Percentiles rank a stretch among this genome's conserved stretches.
These are phyloP conservation scores for Rubia yunnanensis DNA, from an alignment of 257 asterid species.

Conservation along the genomic window DNA sequence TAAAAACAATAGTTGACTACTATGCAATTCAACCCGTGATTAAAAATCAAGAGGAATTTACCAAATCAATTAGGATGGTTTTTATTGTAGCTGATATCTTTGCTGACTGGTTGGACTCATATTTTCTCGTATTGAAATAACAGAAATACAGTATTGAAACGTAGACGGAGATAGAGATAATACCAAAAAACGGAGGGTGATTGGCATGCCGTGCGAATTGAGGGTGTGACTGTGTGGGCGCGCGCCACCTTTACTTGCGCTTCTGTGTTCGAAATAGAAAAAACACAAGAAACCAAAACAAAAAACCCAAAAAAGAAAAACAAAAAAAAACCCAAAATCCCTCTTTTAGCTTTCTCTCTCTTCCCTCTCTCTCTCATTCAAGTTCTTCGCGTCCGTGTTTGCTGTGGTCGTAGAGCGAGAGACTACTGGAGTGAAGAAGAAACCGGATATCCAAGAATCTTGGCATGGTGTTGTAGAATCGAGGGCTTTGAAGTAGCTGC, in stretches of 20 bases:
- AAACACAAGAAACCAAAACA: too few relatives aligned
- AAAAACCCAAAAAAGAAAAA: neutral
- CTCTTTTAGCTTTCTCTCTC: neutral
- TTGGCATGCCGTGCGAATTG: neutral
- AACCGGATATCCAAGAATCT: neutral
- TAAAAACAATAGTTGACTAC: too few relatives aligned
- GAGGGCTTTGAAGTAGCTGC: neutral
- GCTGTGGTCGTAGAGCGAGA: neutral
- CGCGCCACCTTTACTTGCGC: neutral
- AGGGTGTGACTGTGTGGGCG: neutral
- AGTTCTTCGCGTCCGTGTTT: neutral
- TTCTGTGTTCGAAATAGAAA: slow-evolving; percentile 3
- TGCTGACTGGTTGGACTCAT: too few relatives aligned
- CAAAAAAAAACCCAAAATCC: neutral
- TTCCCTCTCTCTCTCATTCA: neutral
- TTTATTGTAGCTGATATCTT: too few relatives aligned
- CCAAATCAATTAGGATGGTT: too few relatives aligned
- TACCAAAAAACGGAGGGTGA: too few relatives aligned
- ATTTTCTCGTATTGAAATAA: too few relatives aligned
- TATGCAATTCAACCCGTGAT: too few relatives aligned
- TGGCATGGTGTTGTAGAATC: neutral
- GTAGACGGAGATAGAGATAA: neutral
- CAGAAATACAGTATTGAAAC: too few relatives aligned
- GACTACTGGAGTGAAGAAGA: neutral
- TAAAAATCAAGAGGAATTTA: too few relatives aligned